These are phyloP conservation scores for Strigomonas culicis DNA, from an alignment of 208 protist genomes.

Conservation along the genomic window DNA sequence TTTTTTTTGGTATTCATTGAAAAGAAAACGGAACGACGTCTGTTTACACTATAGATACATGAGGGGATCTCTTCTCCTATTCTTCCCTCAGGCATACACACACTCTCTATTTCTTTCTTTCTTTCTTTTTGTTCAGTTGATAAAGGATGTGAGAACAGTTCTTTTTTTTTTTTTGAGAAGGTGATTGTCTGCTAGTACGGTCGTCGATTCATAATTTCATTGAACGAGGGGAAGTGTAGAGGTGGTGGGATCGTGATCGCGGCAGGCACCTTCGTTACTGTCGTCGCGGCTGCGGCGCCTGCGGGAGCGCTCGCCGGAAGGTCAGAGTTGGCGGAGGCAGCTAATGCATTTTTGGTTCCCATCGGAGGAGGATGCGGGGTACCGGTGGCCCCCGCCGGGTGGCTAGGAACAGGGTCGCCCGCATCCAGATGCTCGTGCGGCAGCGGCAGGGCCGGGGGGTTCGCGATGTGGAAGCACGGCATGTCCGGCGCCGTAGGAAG, in stretches of 20 bases:
- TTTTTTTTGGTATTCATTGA: no score
- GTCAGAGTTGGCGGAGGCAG: neutral
- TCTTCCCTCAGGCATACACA: no score
- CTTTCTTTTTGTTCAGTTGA: neutral
- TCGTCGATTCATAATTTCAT: constrained; percentile 8
- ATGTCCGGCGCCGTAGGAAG: neutral
- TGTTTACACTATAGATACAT: no score
- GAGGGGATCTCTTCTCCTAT: no score
- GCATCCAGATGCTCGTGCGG: neutral
- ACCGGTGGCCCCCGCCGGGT: no score
- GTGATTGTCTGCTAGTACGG: neutral
- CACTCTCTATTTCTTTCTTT: constrained; percentile 10
- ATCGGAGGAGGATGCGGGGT: neutral
- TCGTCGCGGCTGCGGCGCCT: neutral
- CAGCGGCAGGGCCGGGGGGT: neutral
- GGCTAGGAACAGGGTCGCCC: no score
- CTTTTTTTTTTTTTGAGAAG: constrained; percentile 12
- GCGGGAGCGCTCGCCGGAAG: neutral
- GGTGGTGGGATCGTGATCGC: constrained; percentile 37
- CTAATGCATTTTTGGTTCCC: neutral
- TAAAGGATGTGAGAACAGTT: neutral
- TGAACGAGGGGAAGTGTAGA: constrained; percentile 50
- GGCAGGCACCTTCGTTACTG: neutral
- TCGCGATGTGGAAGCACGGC: neutral
- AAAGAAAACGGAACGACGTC: no score